Percentiles rank a stretch among this genome's conserved stretches.
phyloP scores from a whole-genome alignment of 1,284 basidiomycete genomes.

The Pascua sp. region DNA sequence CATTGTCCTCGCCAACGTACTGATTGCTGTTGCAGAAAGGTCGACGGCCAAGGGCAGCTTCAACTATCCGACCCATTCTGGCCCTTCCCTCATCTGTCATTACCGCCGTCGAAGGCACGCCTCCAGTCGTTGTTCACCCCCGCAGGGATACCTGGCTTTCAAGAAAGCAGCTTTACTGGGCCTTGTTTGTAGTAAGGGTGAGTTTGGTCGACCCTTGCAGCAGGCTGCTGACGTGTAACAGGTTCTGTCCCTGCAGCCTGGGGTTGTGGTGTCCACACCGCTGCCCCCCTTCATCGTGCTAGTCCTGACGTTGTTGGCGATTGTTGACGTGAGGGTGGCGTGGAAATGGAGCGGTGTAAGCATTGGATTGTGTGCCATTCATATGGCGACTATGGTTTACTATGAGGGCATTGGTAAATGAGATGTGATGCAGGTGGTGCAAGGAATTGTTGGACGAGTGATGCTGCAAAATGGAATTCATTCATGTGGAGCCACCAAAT shows the following conservation, averaged over 20 bases:
- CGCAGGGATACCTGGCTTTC: not conserved
- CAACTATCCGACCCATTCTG: conserved; percentile 13
- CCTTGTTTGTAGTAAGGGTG: conserved; percentile 20
- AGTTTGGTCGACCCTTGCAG: not conserved
- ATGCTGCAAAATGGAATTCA: too few relatives aligned
- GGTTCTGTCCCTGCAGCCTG: conserved; percentile 26
- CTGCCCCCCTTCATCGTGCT: conserved; percentile 9
- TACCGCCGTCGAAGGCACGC: not conserved
- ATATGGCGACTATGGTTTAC: not conserved
- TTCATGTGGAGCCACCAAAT: too few relatives aligned
- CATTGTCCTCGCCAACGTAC: too few relatives aligned
- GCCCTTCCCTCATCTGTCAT: conserved; percentile 20
- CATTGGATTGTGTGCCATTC: not conserved
- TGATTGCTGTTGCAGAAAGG: too few relatives aligned
- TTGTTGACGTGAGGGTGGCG: conserved; percentile 8
- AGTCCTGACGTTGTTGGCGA: conserved; percentile 13
- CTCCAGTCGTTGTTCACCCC: not conserved
- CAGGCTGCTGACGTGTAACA: not conserved
- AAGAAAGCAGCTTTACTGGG: not conserved
- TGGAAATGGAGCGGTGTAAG: not conserved
- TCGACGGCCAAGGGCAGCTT: not conserved
- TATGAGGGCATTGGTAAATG: not conserved
- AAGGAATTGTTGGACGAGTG: too few relatives aligned
- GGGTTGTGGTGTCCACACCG: conserved; percentile 3
- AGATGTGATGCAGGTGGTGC: too few relatives aligned